Base-by-base conservation (phyloP, 495 filamentous ascomycete genomes). In the Neurospora sp. region DNA sequence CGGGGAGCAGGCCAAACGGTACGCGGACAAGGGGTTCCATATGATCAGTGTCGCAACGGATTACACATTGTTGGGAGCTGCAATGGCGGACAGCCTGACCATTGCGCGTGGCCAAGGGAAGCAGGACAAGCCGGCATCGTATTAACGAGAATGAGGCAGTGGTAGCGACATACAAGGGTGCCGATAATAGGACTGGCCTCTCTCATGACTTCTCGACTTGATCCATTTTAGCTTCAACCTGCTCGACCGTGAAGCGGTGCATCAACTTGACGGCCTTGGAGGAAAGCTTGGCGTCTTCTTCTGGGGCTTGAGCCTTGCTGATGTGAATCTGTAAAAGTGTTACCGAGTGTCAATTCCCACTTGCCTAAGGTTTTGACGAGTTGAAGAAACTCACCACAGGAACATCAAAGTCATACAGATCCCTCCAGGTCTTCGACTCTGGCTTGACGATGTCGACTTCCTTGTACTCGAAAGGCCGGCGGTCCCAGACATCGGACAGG, bases 391-490 rank as follows among this genome's bases (percentile, higher is more conserved):
- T 73, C 81, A 92, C 91, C 69, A 97, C 94, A 3, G 94, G 94
- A 1, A 93, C 91, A 78, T 97, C 94, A 78, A 96, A 95, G 35
- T 96, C 94, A 78, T 97, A 97, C 16, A 93, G 79, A 78, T 91
- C 87, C 77, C 88, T 91, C 94, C 94, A 97, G 38, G 81, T 73
- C 74, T 90, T 87, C 44, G 88, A 85, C 46, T 84, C 88, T 0
- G 87, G 84, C 40, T 84, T 84, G 87, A 94, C 90, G 22, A 97
- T 92, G 79, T 97, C 89, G 61, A 92, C 84, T 79, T 97, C 92
- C n/a, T 85, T 81, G 80, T 92, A 97, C 46, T 86, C 88, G 79
- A 97, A 95, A 0, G 88, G 88, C 44, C 88, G 84, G 16, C 84
- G 84, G 72, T 92, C 89, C 83, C 90, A 89, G 8, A 94, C 87